Conservation (phyloP, 164 flowering plant genomes). For the Taxillus chinensis region DNA sequence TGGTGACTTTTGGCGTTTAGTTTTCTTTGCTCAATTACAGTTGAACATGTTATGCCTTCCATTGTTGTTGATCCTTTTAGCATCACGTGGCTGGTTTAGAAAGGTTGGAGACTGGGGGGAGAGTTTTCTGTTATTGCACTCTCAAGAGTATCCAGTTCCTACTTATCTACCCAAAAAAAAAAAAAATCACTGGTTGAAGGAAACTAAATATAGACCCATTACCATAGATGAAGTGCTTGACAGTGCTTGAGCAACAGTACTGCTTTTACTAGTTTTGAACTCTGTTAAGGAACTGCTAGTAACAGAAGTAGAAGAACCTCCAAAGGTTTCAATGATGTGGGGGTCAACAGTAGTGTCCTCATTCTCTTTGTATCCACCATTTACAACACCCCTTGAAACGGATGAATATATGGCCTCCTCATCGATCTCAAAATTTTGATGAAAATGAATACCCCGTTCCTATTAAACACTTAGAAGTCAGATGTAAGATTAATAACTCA, state of each 20-base stretch:
- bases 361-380: slow-evolving; percentile 58
- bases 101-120: no score
- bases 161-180: no score
- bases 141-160: no score
- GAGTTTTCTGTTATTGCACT: no score
- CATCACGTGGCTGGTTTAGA: no score
- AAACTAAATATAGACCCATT: slow-evolving; percentile 6
- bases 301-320: slow-evolving; percentile 30
- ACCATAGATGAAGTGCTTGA: slow-evolving; percentile 46
- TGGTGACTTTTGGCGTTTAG: no score
- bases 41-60: no score
- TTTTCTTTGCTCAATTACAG: no score
- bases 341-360: slow-evolving; percentile 50
- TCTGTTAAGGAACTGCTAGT: slow-evolving; percentile 29
- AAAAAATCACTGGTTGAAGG: not conserved
- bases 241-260: slow-evolving; percentile 30
- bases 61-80: no score
- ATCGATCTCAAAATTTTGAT: slow-evolving; percentile 59
- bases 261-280: slow-evolving; percentile 27
- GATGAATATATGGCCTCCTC: slow-evolving; percentile 93
- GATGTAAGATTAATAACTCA: not conserved
- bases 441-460: slow-evolving; percentile 70
- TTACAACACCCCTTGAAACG: slow-evolving; percentile 49
- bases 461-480: slow-evolving; percentile 15
- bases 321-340: slow-evolving; percentile 63